These are phyloP conservation scores for Carex parvula DNA, from an alignment of 176 grass and related monocot species.

Conservation along the genomic window DNA sequence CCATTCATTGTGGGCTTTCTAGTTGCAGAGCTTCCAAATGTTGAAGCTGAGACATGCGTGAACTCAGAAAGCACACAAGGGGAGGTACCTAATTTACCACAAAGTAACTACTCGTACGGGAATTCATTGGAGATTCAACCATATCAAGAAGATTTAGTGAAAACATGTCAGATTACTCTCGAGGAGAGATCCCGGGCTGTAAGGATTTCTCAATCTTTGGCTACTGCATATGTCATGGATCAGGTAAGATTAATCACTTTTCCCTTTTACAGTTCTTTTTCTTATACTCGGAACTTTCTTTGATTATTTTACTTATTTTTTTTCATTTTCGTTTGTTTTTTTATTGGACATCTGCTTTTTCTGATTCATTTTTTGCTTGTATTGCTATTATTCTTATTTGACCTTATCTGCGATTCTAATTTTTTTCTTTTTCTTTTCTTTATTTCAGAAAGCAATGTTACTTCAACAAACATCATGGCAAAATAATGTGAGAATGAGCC, in stretches of 20 bases:
- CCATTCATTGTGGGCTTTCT: slow-evolving; percentile 88
- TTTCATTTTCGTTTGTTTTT: slow-evolving; percentile 2
- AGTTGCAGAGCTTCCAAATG: slow-evolving; percentile 66
- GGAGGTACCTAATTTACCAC: slow-evolving; percentile 21
- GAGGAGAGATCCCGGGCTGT: slow-evolving; percentile 56
- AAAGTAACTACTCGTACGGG: slow-evolving; percentile 26
- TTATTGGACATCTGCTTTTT: not conserved
- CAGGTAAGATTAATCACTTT: slow-evolving; percentile 40
- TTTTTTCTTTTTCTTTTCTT: slow-evolving; percentile 11
- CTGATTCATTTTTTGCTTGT: not conserved
- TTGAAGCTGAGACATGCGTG: slow-evolving; percentile 27
- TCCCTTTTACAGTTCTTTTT: not conserved
- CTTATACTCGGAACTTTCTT: not conserved
- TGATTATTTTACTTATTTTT: slow-evolving; percentile 16
- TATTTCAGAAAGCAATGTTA: slow-evolving; percentile 56
- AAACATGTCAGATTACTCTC: slow-evolving; percentile 38
- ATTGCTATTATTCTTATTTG: not conserved
- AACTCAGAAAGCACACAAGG: slow-evolving; percentile 18
- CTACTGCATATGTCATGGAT: slow-evolving; percentile 86
- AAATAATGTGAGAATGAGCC: slow-evolving; percentile 78
- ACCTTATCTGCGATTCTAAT: not conserved
- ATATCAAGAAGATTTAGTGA: slow-evolving; percentile 44
- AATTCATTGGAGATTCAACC: slow-evolving; percentile 37
- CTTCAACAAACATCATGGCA: slow-evolving; percentile 82
- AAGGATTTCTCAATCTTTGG: slow-evolving; percentile 64